Conservation (phyloP, 495 filamentous ascomycete genomes). For the Penicillium silybi region DNA sequence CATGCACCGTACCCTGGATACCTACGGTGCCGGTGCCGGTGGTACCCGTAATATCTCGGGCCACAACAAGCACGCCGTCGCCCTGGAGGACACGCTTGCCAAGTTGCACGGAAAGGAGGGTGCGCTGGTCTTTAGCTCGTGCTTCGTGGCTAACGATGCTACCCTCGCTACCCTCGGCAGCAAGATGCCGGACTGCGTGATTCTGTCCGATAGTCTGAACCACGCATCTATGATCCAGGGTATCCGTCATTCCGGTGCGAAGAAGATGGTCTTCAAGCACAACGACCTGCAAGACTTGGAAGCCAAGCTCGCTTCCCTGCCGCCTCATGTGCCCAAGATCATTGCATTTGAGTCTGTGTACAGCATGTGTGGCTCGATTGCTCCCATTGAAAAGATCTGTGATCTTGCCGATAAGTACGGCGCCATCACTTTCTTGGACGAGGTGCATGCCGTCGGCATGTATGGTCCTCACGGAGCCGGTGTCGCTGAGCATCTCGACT, state of each 20-base stretch:
- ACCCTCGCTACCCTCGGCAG: slow-evolving; percentile 93
- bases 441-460: slow-evolving; percentile 99
- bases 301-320: slow-evolving; percentile 81
- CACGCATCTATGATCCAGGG: slow-evolving; percentile 99
- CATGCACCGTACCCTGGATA: slow-evolving; percentile 94
- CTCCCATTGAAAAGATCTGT: slow-evolving; percentile 91
- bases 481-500: slow-evolving; percentile 96
- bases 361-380: slow-evolving; percentile 97
- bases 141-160: slow-evolving; percentile 97
- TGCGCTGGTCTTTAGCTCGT: slow-evolving; percentile 91
- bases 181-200: slow-evolving; percentile 94
- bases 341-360: slow-evolving; percentile 99
- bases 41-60: slow-evolving; percentile 97
- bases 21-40: slow-evolving; percentile 91
- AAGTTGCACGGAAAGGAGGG: slow-evolving; percentile 89
- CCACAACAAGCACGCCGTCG: slow-evolving; percentile 91
- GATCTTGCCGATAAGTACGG: slow-evolving; percentile 97
- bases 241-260: slow-evolving; percentile 92
- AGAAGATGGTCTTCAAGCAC: slow-evolving; percentile 98
- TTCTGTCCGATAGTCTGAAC: slow-evolving; percentile 90
- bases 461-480: slow-evolving; percentile 95
- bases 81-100: slow-evolving; percentile 77
- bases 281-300: slow-evolving; percentile 91
- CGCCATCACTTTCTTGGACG: slow-evolving; percentile 93
- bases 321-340: slow-evolving; percentile 83